A percentile compares a stretch with the other conserved stretches of the same genome.
These are phyloP conservation scores for Chenopodium formosanum DNA, from an alignment of 148 eudicot species.

Conservation along the genomic window DNA sequence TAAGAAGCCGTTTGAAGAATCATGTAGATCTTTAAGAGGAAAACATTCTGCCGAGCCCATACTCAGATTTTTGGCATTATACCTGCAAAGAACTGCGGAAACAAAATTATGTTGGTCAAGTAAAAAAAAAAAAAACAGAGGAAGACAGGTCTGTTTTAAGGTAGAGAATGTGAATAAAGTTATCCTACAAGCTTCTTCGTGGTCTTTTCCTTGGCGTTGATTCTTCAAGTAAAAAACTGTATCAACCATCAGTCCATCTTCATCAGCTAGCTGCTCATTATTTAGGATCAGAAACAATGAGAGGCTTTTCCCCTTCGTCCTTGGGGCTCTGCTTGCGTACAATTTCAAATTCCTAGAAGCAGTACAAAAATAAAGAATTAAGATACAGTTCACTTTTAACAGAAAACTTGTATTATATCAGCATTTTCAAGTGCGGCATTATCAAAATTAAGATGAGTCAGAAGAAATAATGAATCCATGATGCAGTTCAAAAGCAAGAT, in stretches of 20 bases:
- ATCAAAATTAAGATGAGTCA: too few relatives aligned
- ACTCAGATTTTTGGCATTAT: too few relatives aligned
- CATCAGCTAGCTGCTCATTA: neutral
- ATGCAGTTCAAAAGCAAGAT: too few relatives aligned
- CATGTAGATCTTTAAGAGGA: neutral
- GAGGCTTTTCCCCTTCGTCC: neutral
- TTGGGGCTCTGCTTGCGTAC: neutral
- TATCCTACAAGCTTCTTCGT: neutral
- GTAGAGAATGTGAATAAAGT: too few relatives aligned
- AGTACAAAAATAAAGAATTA: too few relatives aligned
- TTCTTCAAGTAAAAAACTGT: neutral
- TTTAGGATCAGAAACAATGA: neutral
- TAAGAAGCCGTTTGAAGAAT: neutral
- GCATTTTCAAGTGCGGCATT: too few relatives aligned
- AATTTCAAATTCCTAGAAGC: neutral
- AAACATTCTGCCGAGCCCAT: too few relatives aligned
- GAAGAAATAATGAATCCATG: too few relatives aligned
- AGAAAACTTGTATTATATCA: too few relatives aligned
- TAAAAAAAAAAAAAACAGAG: neutral
- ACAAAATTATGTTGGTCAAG: neutral
- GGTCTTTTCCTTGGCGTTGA: neutral
- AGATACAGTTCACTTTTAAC: neutral
- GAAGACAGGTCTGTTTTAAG: too few relatives aligned
- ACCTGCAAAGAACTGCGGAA: too few relatives aligned
- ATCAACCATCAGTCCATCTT: too few relatives aligned